Conservation (phyloP, 2,329 filamentous ascomycete genomes). For the Stagonosporopsis tanaceti region DNA sequence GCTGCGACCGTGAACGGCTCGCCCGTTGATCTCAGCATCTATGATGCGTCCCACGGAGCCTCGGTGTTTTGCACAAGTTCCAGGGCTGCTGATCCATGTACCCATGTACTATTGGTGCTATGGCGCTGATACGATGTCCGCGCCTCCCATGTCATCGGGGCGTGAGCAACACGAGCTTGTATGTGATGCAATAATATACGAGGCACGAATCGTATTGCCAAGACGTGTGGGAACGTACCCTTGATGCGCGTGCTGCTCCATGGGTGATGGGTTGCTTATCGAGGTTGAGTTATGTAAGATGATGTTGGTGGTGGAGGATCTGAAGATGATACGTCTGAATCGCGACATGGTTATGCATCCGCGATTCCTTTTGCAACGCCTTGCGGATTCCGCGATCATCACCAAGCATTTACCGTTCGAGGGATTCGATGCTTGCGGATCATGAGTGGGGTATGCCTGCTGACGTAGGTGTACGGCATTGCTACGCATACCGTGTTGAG, state of each 20-base stretch:
- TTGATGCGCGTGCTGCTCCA: not conserved
- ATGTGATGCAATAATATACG: conserved; percentile 12
- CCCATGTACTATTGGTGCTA: not conserved
- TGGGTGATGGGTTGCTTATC: conserved; percentile 6
- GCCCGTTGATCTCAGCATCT: conserved; percentile 5
- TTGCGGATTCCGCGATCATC: conserved; percentile 5
- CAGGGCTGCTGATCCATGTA: conserved; percentile 2
- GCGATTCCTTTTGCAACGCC: conserved; percentile 3
- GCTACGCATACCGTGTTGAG: conserved; percentile 3
- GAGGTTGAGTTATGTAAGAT: conserved; percentile 12
- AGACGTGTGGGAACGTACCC: conserved; percentile 1
- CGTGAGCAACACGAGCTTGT: conserved; percentile 12
- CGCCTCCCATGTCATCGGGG: conserved; percentile 21
- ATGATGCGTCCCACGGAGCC: conserved; percentile 1
- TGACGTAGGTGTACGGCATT: conserved; percentile 17
- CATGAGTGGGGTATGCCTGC: conserved; percentile 1
- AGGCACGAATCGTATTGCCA: conserved; percentile 16
- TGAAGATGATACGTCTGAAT: conserved; percentile 1
- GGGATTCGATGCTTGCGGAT: conserved; percentile 8
- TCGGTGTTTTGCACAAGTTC: not conserved
- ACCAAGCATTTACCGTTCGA: conserved; percentile 10
- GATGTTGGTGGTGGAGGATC: conserved; percentile 5
- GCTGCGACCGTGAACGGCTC: conserved; percentile 13
- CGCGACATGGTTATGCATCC: conserved; percentile 9
- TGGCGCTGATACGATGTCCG: conserved; percentile 4